A percentile compares a stretch with the other conserved stretches of the same genome.
These are phyloP conservation scores for Aspergillus quadricinctus DNA, from an alignment of 2,329 filamentous ascomycete species.

Conservation along the genomic window DNA sequence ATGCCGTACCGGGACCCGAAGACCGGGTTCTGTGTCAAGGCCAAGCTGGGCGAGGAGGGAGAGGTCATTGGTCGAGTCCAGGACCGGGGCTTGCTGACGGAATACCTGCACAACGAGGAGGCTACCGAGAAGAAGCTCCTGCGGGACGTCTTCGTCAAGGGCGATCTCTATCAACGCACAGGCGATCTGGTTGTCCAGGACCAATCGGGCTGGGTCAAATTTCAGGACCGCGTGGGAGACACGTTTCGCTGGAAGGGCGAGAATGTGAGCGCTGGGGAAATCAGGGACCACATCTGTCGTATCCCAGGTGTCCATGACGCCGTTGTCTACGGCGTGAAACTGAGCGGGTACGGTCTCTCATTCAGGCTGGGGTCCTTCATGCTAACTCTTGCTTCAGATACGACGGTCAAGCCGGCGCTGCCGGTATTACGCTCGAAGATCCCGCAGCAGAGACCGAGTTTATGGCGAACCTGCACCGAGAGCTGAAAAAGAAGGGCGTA, in stretches of 20 bases:
- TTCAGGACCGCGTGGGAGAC: constrained; percentile 43
- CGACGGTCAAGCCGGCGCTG: constrained; percentile 47
- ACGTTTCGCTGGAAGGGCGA: constrained; percentile 42
- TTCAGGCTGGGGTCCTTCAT: not conserved
- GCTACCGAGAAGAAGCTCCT: constrained; percentile 45
- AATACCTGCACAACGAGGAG: constrained; percentile 39
- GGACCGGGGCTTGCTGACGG: constrained; percentile 35
- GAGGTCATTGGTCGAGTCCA: constrained; percentile 44
- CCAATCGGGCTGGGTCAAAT: constrained; percentile 40
- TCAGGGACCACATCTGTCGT: constrained; percentile 42
- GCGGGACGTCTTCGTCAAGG: constrained; percentile 43
- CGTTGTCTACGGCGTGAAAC: constrained; percentile 43
- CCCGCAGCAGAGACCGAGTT: constrained; percentile 30
- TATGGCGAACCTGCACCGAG: constrained; percentile 34
- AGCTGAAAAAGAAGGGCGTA: constrained; percentile 42
- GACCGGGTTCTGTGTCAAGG: constrained; percentile 42
- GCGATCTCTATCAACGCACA: constrained; percentile 44
- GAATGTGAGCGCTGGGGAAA: constrained; percentile 45
- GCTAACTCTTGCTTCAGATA: constrained; percentile 30
- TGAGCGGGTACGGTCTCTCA: constrained; percentile 30
- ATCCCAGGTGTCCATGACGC: constrained; percentile 41
- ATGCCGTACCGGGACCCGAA: constrained; percentile 40
- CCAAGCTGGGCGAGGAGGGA: constrained; percentile 38
- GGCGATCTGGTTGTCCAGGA: constrained; percentile 44
- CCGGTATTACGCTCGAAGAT: constrained; percentile 42